Evolutionary conservation across 345 rosid genomes (phyloP).

Genomic region (Linum trigynum): DNA sequence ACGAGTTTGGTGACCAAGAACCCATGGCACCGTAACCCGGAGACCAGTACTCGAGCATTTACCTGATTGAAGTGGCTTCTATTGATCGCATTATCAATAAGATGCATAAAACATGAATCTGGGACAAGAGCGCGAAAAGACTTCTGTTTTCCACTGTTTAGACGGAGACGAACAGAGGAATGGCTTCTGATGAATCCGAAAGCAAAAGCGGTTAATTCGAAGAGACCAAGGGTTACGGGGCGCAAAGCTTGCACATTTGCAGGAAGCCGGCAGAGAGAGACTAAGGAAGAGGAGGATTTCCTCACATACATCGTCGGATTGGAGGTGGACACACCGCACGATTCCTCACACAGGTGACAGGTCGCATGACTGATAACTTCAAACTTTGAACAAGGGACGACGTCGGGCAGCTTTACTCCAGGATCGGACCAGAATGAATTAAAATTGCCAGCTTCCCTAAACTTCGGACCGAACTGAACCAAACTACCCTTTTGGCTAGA

Average conservation of each 20-base stretch:
- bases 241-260: neutral
- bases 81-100: slow-evolving; percentile 34
- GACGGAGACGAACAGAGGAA: neutral
- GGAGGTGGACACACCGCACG: too few relatives aligned
- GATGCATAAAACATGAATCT: slow-evolving; percentile 31
- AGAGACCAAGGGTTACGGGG: neutral
- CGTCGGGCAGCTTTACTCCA: too few relatives aligned
- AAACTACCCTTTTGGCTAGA: too few relatives aligned
- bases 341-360: too few relatives aligned
- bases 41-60: slow-evolving; percentile 35
- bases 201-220: neutral
- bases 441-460: too few relatives aligned
- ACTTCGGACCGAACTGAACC: too few relatives aligned
- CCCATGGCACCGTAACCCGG: slow-evolving; percentile 32
- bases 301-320: too few relatives aligned
- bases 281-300: neutral
- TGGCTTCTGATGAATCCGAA: neutral
- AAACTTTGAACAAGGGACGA: too few relatives aligned
- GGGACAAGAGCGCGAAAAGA: slow-evolving; percentile 5
- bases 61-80: slow-evolving; percentile 36
- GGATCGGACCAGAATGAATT: too few relatives aligned
- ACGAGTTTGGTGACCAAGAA: slow-evolving; percentile 47
- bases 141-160: neutral
- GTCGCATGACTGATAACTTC: too few relatives aligned
- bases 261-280: neutral